Base-by-base conservation (phyloP, 495 filamentous ascomycete genomes). In the Penicilliopsis zonata region DNA sequence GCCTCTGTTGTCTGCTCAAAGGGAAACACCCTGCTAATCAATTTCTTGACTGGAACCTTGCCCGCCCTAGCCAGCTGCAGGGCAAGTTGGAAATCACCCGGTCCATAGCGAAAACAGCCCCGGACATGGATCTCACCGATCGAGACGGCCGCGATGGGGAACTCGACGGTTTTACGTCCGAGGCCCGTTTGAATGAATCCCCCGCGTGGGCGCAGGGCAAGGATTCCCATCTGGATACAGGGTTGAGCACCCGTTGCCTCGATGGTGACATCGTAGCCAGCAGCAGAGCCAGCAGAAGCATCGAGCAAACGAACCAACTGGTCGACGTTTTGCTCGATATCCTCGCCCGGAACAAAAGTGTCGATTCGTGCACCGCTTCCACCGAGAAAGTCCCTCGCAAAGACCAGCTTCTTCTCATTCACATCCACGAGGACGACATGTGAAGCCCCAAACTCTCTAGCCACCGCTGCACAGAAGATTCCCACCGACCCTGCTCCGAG, bases 401-500 rank as follows among this genome's bases (percentile, higher is more conserved):
- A 86, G 19, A 76, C 59, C 28, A 93, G 59, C 32, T 83, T 70
- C 14, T 64, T 45, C 40, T 74, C 59, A 28, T 82, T 69, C 34
- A 92, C 78, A 57, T 94, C 86, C 19, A 90, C 84, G 2, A 68
- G 63, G 0, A 87, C 69, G 9, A 93, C 61, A 38, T 69, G 77
- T 28, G 58, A 64, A 3, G 86, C 86, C 1, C 86, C 86, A 39
- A 76, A 87, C 10, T 81, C 74, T 4, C 68, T 62, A n/a, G 83
- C 82, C 0, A 90, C 84, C 5, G 81, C 80, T 4, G 71, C 77
- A 52, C 78, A 86, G 7, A 93, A 68, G 12, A 94, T 63, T 0
- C 87, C 87, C 1, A 94, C 76, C 6, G 87, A 82, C 0, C 86
- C 87, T 9, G 83, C 80, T 3, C 87, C 86, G 58, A 90, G 84